phyloP scores from a whole-genome alignment of 768 basidiomycete genomes.

The Naematelia encephala region DNA sequence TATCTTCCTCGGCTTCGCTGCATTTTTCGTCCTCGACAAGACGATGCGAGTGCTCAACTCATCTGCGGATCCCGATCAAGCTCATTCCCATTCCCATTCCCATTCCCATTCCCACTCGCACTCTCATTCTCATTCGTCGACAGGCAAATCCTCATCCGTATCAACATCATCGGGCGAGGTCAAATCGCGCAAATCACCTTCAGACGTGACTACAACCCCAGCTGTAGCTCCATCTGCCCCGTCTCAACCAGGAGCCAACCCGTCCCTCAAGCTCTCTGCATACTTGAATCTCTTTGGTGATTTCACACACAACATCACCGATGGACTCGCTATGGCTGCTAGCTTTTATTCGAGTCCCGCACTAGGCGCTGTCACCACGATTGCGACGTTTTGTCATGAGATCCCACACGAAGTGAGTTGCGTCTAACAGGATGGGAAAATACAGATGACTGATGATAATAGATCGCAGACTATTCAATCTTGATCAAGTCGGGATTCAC shows the following conservation, averaged over 20 bases:
- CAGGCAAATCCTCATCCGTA: slow-evolving; percentile 46
- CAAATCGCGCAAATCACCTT: slow-evolving; percentile 50
- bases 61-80: slow-evolving; percentile 56
- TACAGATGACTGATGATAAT: background rate
- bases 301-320: slow-evolving; percentile 92
- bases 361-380: slow-evolving; percentile 89
- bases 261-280: slow-evolving; percentile 69
- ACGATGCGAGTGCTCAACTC: slow-evolving; percentile 74
- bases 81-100: slow-evolving; percentile 54
- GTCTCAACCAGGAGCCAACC: slow-evolving; percentile 24
- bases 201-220: slow-evolving; percentile 22
- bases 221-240: slow-evolving; percentile 10
- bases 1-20: slow-evolving; percentile 79
- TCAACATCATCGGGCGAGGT: slow-evolving; percentile 6
- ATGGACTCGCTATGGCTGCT: slow-evolving; percentile 90
- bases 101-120: slow-evolving; percentile 63
- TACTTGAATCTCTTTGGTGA: slow-evolving; percentile 91
- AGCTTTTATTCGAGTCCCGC: slow-evolving; percentile 95
- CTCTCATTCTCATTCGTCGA: slow-evolving; percentile 44
- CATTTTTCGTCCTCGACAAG: slow-evolving; percentile 93
- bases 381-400: slow-evolving; percentile 91
- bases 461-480: slow-evolving; percentile 94
- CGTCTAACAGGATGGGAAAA: no score
- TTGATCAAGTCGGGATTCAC: slow-evolving; percentile 79
- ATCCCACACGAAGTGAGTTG: slow-evolving; percentile 71